Evolutionary conservation across 2,329 filamentous ascomycete species (phyloP).

Genomic region (Exophiala calicioides): DNA sequence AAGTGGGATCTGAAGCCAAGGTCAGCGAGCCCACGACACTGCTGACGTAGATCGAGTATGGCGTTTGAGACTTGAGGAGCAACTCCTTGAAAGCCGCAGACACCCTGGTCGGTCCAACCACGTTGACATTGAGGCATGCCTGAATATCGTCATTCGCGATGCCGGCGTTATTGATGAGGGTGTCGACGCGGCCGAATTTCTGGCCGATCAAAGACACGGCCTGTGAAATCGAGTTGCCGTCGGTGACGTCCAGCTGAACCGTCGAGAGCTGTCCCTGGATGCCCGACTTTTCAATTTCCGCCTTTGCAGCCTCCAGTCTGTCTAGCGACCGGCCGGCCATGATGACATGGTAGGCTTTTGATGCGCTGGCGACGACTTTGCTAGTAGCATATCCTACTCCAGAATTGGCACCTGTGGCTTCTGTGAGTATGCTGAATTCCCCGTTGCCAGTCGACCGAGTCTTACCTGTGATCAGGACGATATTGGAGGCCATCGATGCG

Average conservation of each 20-base stretch:
- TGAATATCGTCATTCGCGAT: conserved; percentile 13
- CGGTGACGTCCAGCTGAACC: conserved; percentile 51
- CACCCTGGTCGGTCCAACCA: conserved; percentile 39
- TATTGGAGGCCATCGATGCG: too few relatives aligned
- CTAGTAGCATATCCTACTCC: conserved; percentile 31
- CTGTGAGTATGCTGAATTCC: too few relatives aligned
- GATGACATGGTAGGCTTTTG: conserved; percentile 26
- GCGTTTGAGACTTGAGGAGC: conserved; percentile 34
- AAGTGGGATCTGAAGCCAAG: conserved; percentile 11
- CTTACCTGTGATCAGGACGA: too few relatives aligned
- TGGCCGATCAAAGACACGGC: conserved; percentile 56
- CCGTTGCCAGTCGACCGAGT: too few relatives aligned
- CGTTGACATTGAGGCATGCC: conserved; percentile 39
- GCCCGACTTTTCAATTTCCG: background rate
- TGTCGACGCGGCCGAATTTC: conserved; percentile 49
- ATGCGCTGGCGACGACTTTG: conserved; percentile 21
- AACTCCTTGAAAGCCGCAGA: conserved; percentile 38
- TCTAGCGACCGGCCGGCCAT: conserved; percentile 30
- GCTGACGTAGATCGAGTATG: conserved; percentile 40
- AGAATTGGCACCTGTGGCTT: conserved; percentile 32
- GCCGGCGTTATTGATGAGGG: conserved; percentile 33
- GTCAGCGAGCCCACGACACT: conserved; percentile 37
- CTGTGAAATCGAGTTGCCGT: conserved; percentile 53
- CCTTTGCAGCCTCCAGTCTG: conserved; percentile 34
- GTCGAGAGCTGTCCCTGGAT: conserved; percentile 11